Evolutionary conservation across 73 alveolate species (phyloP), one percentile per base, ranked within the genome.

Genomic region (Paramecium biaurelia): DNA sequence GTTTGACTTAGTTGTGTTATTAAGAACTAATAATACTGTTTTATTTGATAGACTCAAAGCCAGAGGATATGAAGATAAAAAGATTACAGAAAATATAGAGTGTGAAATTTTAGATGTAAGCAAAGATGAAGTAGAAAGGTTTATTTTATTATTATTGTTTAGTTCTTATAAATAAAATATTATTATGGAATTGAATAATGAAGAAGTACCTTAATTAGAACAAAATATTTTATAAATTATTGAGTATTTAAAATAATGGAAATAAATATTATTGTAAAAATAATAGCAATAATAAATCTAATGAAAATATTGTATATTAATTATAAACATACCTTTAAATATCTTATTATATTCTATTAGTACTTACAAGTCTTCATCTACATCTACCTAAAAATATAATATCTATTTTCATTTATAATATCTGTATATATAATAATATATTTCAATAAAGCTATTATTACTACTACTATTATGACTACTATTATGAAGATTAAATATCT

Each of bases 21-120:
- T 98, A 34, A 92, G 99, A 68, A 95, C 99, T 58, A 94, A 97
- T 87, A 98, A 97, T 88, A 97, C 99, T 41, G 96, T 92, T 21
- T 94, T 98, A 57, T 98, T 92, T 92, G 99, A 97, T 92, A 96
- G 99, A 93, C 96, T 98, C 32, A 26, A 92, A 45, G 98, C 96
- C 82, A 96, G 99, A 95, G 99, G 99, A 49, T 98, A 98, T 93
- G 76, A 94, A 76, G 97, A 97, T 56, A 94, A 93, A 89, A 98
- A 98, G 96, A 98, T 98, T 42, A 95, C 98, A 30, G 99, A 98
- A 92, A 98, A 98, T 89, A 96, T 98, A 18, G 99, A 98, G 76
- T 97, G 99, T 90, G 99, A 98, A 94, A 98, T 98, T n/a, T 82
- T 98, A 94, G 98, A 98, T 84, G 99, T 98, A 0, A 94, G 96